Conservation (phyloP, 139 green algal genomes). For the Chlorella vulgaris region DNA sequence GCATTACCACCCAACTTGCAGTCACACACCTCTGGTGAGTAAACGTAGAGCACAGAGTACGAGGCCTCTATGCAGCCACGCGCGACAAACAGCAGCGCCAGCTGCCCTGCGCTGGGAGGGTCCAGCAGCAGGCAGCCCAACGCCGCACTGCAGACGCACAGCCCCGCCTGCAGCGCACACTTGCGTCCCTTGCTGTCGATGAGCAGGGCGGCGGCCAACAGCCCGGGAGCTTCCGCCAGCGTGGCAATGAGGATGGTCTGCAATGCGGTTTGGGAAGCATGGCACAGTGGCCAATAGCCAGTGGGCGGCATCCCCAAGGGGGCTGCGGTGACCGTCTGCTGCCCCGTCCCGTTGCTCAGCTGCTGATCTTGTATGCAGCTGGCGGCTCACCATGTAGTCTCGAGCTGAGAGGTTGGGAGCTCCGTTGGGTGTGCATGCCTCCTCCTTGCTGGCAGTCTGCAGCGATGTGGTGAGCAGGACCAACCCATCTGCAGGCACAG, state of each 20-base stretch:
- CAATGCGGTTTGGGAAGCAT: neutral
- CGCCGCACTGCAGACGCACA: conserved; percentile 1
- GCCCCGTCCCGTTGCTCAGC: neutral
- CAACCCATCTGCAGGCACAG: conserved; percentile 74
- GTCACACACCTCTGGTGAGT: conserved; percentile 65
- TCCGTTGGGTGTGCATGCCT: conserved; percentile 25
- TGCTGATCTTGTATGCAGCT: neutral
- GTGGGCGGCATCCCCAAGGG: too few species aligned
- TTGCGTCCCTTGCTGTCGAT: conserved; percentile 33
- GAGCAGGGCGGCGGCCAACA: conserved; percentile 35
- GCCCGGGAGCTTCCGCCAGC: conserved; percentile 42
- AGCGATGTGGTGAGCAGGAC: conserved; percentile 77
- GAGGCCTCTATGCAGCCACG: conserved; percentile 64
- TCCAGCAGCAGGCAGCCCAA: conserved; percentile 15
- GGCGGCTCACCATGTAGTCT: conserved; percentile 42
- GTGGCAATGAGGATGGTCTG: conserved; percentile 56
- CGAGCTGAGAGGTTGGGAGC: conserved; percentile 13
- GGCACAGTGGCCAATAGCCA: too few species aligned
- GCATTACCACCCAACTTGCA: neutral
- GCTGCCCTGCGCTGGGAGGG: neutral
- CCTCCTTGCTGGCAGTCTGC: conserved; percentile 41
- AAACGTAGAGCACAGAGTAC: conserved; percentile 78
- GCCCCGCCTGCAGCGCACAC: conserved; percentile 25
- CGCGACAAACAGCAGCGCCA: conserved; percentile 63
- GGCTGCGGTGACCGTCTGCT: neutral